Evolutionary conservation across 2,329 filamentous ascomycete species (phyloP).

Genomic region (Aureobasidium sp.): DNA sequence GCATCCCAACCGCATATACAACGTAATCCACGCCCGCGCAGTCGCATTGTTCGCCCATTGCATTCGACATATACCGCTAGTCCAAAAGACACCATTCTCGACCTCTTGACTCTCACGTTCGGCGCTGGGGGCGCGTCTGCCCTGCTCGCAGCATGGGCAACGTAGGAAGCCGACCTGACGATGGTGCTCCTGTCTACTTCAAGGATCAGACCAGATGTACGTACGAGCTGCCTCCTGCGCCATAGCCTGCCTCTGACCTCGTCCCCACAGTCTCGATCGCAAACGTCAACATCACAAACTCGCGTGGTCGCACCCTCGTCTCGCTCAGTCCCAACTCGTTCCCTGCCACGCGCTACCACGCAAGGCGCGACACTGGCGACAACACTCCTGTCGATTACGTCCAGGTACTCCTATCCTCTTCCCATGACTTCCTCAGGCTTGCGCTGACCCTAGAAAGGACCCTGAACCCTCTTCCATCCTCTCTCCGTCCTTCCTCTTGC

Average conservation of each 20-base stretch:
- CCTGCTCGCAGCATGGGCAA: slow-evolving; percentile 63
- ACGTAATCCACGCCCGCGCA: neutral
- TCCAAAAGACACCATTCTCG: neutral
- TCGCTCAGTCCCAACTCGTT: slow-evolving; percentile 79
- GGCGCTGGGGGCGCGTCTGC: slow-evolving; percentile 3
- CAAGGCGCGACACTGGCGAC: slow-evolving; percentile 66
- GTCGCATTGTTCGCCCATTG: neutral
- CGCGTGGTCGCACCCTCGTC: slow-evolving; percentile 68
- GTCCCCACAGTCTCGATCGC: slow-evolving; percentile 68
- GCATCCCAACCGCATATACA: neutral
- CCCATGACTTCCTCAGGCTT: neutral
- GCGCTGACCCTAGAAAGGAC: slow-evolving; percentile 51
- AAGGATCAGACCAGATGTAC: slow-evolving; percentile 88
- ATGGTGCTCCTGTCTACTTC: slow-evolving; percentile 71
- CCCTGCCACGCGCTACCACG: slow-evolving; percentile 71
- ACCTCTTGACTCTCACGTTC: neutral
- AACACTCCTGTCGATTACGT: slow-evolving; percentile 78
- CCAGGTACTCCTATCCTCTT: slow-evolving; percentile 57
- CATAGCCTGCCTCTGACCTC: neutral
- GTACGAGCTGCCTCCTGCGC: slow-evolving; percentile 29
- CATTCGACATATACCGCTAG: neutral
- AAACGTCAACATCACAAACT: slow-evolving; percentile 73
- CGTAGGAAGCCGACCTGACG: slow-evolving; percentile 81
- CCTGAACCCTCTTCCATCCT: slow-evolving; percentile 50
- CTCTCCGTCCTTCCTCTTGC: slow-evolving; percentile 71